Base-by-base conservation (phyloP, 441 rosid genomes). In the Rhodomyrtus psidioides region DNA sequence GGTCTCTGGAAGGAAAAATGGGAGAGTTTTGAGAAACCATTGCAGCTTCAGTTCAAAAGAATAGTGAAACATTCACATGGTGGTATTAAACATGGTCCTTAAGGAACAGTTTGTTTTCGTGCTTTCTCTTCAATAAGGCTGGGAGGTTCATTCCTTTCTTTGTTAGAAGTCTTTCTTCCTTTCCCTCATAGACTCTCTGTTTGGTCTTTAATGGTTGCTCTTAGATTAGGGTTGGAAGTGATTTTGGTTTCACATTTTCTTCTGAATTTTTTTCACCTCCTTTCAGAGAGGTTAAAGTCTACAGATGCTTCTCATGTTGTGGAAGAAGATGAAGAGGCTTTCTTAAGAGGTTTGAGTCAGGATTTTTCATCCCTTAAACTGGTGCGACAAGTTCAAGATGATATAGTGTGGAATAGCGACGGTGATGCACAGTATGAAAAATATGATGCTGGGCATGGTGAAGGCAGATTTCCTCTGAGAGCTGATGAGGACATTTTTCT, bases 301-400 rank as follows among this genome's bases (percentile, higher is more conserved):
- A 85, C 92, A 90, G 93, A 94, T 89, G 86, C 91, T 62, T 94
- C 94, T 88, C 91, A 92, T 89, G 89, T 93, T 85, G 93, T 95
- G 82, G 99, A 98, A 93, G 98, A 98, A 46, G 98, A 96, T 90
- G 99, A 98, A 87, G 99, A 94, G 92, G 91, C 89, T 60, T 93
- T 94, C 88, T 88, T 98, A 83, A 96, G 89, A 90, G 93, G 92
- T 85, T 89, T 88, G 85, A 88, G 91, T 90, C 92, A 90, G 86
- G 90, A 89, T 51, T 86, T 91, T 86, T 85, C 89, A 55, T 88
- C 89, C 85, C 83, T 81, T 81, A 87, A 90, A 87, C 87, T 88
- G 86, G 88, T 88, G 34, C 92, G 84, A 79, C 62, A 74, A 81
- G 86, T 85, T 88, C 92, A 90, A 86, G 92, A 87, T 89, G 93